phyloP scores from a whole-genome alignment of 345 rosid genomes.

The Syzygium oleosum region DNA sequence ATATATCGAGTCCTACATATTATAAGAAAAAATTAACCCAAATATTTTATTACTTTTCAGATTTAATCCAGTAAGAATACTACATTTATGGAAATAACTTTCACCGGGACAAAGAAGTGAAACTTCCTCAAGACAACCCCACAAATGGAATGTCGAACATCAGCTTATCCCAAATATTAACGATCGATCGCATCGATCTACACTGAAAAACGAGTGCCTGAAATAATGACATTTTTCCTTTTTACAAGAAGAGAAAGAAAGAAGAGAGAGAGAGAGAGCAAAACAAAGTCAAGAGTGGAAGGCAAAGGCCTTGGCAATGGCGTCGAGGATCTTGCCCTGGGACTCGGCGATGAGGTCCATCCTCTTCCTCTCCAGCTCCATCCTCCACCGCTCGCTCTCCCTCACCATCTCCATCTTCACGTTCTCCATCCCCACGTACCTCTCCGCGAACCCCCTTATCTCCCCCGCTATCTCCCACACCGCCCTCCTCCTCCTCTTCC shows the following conservation, averaged over 20 bases:
- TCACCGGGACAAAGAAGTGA: background rate
- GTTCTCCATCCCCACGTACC: conserved; percentile 47
- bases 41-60: background rate
- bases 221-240: background rate
- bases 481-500: conserved; percentile 11
- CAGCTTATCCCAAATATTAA: background rate
- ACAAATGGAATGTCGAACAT: background rate
- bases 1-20: background rate
- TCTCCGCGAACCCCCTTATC: conserved; percentile 51
- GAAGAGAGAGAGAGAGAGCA: background rate
- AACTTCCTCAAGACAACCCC: background rate
- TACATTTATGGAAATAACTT: background rate
- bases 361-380: conserved; percentile 65
- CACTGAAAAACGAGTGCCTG: background rate
- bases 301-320: conserved; percentile 27
- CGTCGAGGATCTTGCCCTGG: conserved; percentile 44
- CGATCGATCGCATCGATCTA: background rate
- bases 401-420: conserved; percentile 59
- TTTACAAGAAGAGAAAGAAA: background rate
- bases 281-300: background rate
- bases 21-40: background rate
- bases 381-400: conserved; percentile 46
- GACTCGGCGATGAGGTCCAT: conserved; percentile 44
- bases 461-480: conserved; percentile 39
- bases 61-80: background rate